Evolutionary conservation across 768 basidiomycete genomes (phyloP), one percentile per base, ranked within the genome.

Genomic region (Suillus decipiens): DNA sequence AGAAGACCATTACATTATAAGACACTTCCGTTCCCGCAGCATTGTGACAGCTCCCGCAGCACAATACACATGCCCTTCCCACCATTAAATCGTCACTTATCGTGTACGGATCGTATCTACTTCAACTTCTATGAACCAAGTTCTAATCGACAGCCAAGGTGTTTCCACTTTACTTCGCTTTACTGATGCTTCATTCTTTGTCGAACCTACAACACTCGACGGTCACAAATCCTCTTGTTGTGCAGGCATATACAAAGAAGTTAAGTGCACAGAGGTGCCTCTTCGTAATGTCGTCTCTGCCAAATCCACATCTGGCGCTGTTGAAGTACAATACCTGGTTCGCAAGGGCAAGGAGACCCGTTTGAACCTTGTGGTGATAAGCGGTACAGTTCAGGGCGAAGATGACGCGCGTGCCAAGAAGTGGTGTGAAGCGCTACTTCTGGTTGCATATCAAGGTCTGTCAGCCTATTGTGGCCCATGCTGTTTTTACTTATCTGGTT

Each of bases 371-470:
- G 71, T 75, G 41, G 76, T 70, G 65, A 28, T 61, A 1, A 68
- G 79, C 31, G 87, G 87, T 6, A 69, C 77, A 11, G 74, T 81
- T 7, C 60, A 73, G 34, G 74, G 76, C 11, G 74, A 71, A 1
- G 75, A 82, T 54, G 71, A 72, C 15, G 66, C 69, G 31, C 62
- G 64, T 5, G 80, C 80, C 3, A 64, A 74, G 22, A 76, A 81
- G 57, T 93, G 90, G 87, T 80, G 81, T 17, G 77, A 79, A 55
- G 71, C 75, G 4, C 72, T 90, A 24, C 82, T 89, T 79, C 75
- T 80, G 7, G 71, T 77, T 37, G 82, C 88, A 11, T 93, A 94
- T 71, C 79, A 82, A 69, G 88, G 93, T 77, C 8, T 36, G 64
- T 63, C 5, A 5, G 37, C 17, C 11, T 22, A 9, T 10, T n/a